phyloP scores from a whole-genome alignment of 2,329 filamentous ascomycete genomes.

The Aspergillus luchuensis region DNA sequence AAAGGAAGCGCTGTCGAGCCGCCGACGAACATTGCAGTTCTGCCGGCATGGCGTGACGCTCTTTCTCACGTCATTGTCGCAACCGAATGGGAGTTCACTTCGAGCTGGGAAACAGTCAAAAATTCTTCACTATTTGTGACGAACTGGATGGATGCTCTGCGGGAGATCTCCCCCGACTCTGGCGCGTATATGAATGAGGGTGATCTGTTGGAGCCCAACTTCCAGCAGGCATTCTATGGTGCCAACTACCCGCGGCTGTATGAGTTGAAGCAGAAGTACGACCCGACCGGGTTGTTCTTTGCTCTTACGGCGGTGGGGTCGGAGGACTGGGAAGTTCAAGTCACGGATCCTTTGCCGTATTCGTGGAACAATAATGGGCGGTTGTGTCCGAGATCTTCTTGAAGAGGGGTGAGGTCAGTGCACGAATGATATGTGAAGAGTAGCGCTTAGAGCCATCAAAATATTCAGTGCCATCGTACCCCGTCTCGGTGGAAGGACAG shows the following conservation, averaged over 20 bases:
- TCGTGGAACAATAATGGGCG: conserved; percentile 27
- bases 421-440: not conserved
- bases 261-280: conserved; percentile 34
- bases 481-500: no score
- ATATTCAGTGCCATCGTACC: no score
- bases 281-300: conserved; percentile 35
- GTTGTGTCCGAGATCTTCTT: conserved; percentile 14
- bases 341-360: conserved; percentile 18
- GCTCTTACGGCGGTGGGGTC: conserved; percentile 26
- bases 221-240: conserved; percentile 45
- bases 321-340: conserved; percentile 27
- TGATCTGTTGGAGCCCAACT: conserved; percentile 43
- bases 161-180: conserved; percentile 21
- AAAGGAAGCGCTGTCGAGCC: conserved; percentile 22
- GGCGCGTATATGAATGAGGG: conserved; percentile 44
- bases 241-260: conserved; percentile 31
- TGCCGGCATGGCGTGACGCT: conserved; percentile 48
- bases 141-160: conserved; percentile 24
- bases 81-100: conserved; percentile 26
- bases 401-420: not conserved
- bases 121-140: conserved; percentile 19
- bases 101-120: conserved; percentile 18
- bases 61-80: conserved; percentile 42
- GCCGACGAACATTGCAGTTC: conserved; percentile 19
- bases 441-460: no score